Evolutionary conservation across 2,329 filamentous ascomycete genomes (phyloP), one percentile per base, ranked within the genome.

Genomic region (Reticulascus tulasneorum): DNA sequence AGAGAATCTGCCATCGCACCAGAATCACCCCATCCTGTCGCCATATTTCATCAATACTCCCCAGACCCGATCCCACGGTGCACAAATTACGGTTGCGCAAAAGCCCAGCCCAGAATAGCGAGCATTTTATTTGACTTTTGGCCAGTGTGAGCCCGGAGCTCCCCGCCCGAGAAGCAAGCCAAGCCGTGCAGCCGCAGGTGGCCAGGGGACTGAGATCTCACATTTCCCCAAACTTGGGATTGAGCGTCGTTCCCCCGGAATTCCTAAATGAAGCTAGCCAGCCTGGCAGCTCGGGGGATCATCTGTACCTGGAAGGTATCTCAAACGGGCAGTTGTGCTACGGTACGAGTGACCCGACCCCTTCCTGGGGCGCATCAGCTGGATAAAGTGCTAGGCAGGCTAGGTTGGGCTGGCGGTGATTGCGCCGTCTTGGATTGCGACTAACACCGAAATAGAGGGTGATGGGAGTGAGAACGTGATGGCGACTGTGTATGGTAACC

Each of bases 171-270:
- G 21, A 26, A 13, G n/a, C n/a, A 29, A 13, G 31, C 23, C 26
- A 42, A 39, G 30, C 21, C 17, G 26, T 27, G 20, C 24, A 20
- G 17, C 21, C 12, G 24, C 23, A 17, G 26, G 19, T 17, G 26
- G 27, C 32, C 31, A 28, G 31, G 36, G 20, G 31, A 38, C 22
- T 25, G 28, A 39, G 31, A 42, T 42, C 39, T 32, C 17, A 28
- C 27, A 18, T 28, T 35, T 40, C 40, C 37, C 40, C 27, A 40
- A 37, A 25, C 26, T 29, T 29, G 31, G 40, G 16, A 40, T 29
- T n/a, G n/a, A 42, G 37, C 27, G 36, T 38, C 36, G 13, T 32
- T 40, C 28, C 40, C 36, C 40, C 40, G 29, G 40, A 29, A 31
- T 23, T 29, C 16, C 37, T 22, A 13, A 42, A 37, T 30, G 16